These are phyloP conservation scores for Neocatenulostroma microsporum DNA, from an alignment of 2,329 filamentous ascomycete genomes.

Conservation along the genomic window DNA sequence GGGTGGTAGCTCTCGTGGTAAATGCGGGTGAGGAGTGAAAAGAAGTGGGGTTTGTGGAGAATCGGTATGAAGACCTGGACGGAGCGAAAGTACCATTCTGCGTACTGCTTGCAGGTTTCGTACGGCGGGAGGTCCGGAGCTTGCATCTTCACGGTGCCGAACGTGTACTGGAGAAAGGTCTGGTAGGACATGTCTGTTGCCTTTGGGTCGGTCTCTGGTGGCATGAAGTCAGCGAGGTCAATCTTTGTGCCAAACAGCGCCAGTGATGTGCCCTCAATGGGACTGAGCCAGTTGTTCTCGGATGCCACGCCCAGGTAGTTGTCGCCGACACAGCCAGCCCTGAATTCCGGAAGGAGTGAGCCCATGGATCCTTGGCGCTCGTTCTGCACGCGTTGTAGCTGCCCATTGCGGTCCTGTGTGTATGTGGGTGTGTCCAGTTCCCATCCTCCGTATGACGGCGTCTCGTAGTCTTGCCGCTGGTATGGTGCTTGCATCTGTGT, in stretches of 20 bases:
- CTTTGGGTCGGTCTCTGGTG: conserved; percentile 58
- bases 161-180: conserved; percentile 58
- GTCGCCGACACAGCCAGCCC: conserved; percentile 45
- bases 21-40: conserved; percentile 58
- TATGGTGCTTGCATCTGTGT: too few species aligned
- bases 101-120: conserved; percentile 59
- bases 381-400: neutral
- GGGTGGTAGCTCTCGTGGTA: conserved; percentile 64
- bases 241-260: conserved; percentile 73
- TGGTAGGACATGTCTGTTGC: conserved; percentile 57
- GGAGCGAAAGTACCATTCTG: conserved; percentile 67
- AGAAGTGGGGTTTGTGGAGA: conserved; percentile 67
- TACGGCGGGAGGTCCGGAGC: conserved; percentile 56
- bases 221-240: conserved; percentile 66
- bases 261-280: conserved; percentile 68
- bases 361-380: conserved; percentile 13
- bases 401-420: conserved; percentile 4
- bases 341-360: conserved; percentile 38
- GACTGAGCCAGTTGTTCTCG: conserved; percentile 59
- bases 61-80: conserved; percentile 66
- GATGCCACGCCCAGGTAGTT: conserved; percentile 59
- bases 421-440: neutral
- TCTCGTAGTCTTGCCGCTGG: too few species aligned
- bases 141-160: conserved; percentile 51
- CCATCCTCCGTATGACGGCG: neutral